Evolutionary conservation across 805 yeast genomes (phyloP).

Genomic region (Kuraishia borneana): DNA sequence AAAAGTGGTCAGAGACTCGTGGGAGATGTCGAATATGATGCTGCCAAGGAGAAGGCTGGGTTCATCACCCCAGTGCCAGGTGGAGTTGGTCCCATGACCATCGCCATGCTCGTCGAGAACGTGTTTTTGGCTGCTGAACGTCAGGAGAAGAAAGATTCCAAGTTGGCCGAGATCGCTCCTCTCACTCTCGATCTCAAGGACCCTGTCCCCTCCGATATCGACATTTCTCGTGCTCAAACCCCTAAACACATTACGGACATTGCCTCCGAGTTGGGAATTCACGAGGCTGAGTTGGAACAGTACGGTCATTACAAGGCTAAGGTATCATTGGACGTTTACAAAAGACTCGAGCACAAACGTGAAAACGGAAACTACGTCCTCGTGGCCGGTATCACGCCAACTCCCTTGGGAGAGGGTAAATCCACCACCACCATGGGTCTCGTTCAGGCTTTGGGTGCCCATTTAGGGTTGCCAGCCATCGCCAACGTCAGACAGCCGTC

Average conservation of each 20-base stretch:
- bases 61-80: conserved; percentile 84
- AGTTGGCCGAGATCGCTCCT: conserved; percentile 3
- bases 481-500: conserved; percentile 84
- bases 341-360: conserved; percentile 43
- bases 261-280: conserved; percentile 59
- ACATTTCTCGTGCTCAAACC: conserved; percentile 62
- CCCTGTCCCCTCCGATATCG: conserved; percentile 78
- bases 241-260: conserved; percentile 62
- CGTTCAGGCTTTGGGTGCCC: conserved; percentile 75
- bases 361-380: conserved; percentile 62
- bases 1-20: conserved; percentile 64
- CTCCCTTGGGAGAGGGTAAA: conserved; percentile 81
- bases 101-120: conserved; percentile 68
- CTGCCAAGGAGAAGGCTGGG: conserved; percentile 43
- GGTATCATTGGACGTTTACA: conserved; percentile 51
- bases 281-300: conserved; percentile 59
- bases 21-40: conserved; percentile 66
- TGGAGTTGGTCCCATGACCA: conserved; percentile 91
- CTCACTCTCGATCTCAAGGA: conserved; percentile 1
- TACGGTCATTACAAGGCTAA: conserved; percentile 73
- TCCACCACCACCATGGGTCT: conserved; percentile 77
- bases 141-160: conserved; percentile 1
- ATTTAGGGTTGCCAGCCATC: conserved; percentile 52
- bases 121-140: conserved; percentile 60
- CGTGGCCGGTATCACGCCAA: conserved; percentile 80